phyloP scores from a whole-genome alignment of 208 protist species.

The Naegleria fowleri region DNA sequence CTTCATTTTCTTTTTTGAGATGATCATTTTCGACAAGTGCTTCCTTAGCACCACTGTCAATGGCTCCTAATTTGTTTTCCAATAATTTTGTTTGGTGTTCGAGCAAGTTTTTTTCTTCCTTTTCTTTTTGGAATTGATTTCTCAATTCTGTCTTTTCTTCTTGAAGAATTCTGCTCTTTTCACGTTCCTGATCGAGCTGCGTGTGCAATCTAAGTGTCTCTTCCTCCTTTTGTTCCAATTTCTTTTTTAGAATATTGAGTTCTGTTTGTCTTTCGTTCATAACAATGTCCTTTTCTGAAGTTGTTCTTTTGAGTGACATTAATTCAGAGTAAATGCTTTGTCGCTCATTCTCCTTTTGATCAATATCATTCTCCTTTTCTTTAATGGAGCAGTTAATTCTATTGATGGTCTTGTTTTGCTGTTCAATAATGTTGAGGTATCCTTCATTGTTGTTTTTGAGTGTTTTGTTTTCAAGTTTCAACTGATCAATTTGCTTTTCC shows the following conservation, averaged over 20 bases:
- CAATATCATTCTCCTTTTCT: not conserved
- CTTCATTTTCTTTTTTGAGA: not conserved
- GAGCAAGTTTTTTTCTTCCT: not conserved
- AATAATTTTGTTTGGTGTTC: not conserved
- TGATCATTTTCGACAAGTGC: too few relatives aligned
- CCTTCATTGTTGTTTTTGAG: not conserved
- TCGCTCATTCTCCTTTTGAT: not conserved
- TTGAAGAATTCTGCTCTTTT: not conserved
- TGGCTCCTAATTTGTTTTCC: too few relatives aligned
- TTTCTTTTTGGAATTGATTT: not conserved
- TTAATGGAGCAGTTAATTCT: not conserved
- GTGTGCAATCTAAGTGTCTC: not conserved
- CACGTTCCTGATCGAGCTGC: not conserved
- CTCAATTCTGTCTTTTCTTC: not conserved
- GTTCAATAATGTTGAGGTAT: not conserved
- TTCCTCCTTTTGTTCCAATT: not conserved
- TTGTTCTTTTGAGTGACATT: not conserved
- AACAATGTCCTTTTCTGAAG: not conserved
- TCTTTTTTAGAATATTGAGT: not conserved
- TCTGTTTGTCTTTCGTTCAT: not conserved
- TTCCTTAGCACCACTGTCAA: too few relatives aligned
- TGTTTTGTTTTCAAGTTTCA: not conserved
- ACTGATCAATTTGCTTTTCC: not conserved
- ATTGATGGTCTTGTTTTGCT: not conserved
- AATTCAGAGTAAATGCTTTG: not conserved